Evolutionary conservation across 2,329 filamentous ascomycete genomes (phyloP), one percentile per base, ranked within the genome.

Genomic region (Didymella segeticola): DNA sequence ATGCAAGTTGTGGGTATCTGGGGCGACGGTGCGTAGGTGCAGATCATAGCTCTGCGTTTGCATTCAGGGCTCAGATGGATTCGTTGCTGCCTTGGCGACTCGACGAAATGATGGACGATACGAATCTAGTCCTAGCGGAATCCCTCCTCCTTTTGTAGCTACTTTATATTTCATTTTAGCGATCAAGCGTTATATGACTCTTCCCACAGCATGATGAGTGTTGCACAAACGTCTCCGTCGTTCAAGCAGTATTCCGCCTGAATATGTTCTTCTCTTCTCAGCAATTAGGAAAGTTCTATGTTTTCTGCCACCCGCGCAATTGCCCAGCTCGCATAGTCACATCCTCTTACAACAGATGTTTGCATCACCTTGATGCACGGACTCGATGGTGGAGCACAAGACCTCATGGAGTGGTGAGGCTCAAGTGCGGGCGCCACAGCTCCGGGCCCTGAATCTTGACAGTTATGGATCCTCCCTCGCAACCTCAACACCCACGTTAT

Each of bases 1-100:
- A 77, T 81, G 77, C 74, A 70, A 22, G 71, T 81, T 14, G 70
- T 81, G 29, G 79, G 79, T 0, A 68, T 82, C 33, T 82, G 79
- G 79, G 79, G 79, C 1, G 79, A 82, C 63, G 78, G 72, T 12
- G 68, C 69, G 34, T 71, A 59, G 52, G 39, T 4, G 14, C 6
- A 9, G 7, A 19, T 19, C 20, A 23, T 23, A 12, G 23, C 23
- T 15, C 4, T 23, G 20, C 19, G 34, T 7, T n/a, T 14, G 20
- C 4, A n/a, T 2, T 12, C 7, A 23, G 17, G 12, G 12, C 17
- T 15, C 11, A 8, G 12, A 37, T 37, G 34, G 23, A 20, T 12
- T 23, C 17, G 12, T 19, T 23, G 34, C 34, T 23, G 34, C 19
- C 34, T 37, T 23, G 6, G 11, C 19, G 34, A 14, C 6, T n/a